These are phyloP conservation scores for Aspergillus sp. DNA, from an alignment of 2,329 filamentous ascomycete species.

Conservation along the genomic window DNA sequence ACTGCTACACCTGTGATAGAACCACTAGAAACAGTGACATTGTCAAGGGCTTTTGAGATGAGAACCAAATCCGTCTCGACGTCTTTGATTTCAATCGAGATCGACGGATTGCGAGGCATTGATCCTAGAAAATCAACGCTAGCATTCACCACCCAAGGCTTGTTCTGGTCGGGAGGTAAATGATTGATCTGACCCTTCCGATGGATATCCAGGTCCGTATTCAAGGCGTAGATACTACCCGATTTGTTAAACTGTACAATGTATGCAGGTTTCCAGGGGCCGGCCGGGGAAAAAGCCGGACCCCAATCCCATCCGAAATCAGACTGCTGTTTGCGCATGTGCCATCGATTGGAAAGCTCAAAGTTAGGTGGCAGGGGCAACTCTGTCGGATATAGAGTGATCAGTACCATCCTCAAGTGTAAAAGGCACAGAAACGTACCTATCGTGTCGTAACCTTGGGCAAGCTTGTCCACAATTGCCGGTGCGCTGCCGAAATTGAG, in stretches of 20 bases:
- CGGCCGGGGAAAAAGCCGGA: constrained; percentile 61
- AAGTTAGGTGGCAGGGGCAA: constrained; percentile 55
- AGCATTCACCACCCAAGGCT: constrained; percentile 61
- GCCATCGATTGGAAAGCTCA: constrained; percentile 56
- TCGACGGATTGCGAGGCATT: constrained; percentile 42
- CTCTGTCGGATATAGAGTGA: constrained; percentile 22
- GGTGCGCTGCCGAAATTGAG: constrained; percentile 61
- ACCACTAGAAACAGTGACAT: constrained; percentile 42
- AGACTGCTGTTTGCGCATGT: constrained; percentile 61
- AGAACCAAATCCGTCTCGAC: constrained; percentile 39
- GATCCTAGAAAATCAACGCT: constrained; percentile 58
- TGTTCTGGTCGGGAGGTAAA: constrained; percentile 55
- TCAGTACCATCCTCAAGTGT: background rate
- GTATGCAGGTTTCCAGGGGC: constrained; percentile 61
- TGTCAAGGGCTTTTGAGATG: constrained; percentile 37
- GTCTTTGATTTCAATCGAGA: constrained; percentile 52
- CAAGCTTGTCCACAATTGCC: constrained; percentile 54
- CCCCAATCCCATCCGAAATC: constrained; percentile 68
- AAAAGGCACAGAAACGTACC: background rate
- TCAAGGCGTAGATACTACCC: constrained; percentile 49
- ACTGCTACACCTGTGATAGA: constrained; percentile 51
- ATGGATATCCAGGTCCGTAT: constrained; percentile 60
- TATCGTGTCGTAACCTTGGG: constrained; percentile 43
- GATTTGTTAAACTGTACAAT: constrained; percentile 51
- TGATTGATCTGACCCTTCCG: constrained; percentile 60